Evolutionary conservation across 2,329 filamentous ascomycete species (phyloP), one percentile per base, ranked within the genome.

Genomic region (Shiraia bambusicola): DNA sequence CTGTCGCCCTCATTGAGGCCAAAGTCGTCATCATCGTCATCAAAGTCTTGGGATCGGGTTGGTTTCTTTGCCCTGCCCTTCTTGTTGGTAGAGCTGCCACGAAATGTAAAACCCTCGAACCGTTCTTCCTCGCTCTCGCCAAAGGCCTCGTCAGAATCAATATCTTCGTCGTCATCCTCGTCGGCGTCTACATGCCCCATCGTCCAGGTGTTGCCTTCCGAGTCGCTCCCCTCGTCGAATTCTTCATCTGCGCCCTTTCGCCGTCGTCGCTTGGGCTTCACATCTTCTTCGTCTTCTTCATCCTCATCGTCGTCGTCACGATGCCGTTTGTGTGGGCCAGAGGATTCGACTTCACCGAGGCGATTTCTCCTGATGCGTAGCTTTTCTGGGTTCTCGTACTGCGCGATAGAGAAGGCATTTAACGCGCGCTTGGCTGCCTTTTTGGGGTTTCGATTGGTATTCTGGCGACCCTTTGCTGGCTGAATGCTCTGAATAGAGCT

Each of bases 51-150:
- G 28, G 47, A 54, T 41, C 59, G 51, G 33, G 63, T 65, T 33
- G 63, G 65, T 34, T 63, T 58, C 33, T 59, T 62, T 45, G 67
- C 70, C 58, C 75, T 74, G 50, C 75, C 75, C 54, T 73, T 69
- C 7, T 77, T 77, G 63, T 35, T 64, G 35, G 69, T 70, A 16
- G 76, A 76, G 52, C 77, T 81, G 24, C 82, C 83, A 25, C 81
- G 75, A 59, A 87, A 87, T 3, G 79, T 80, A 58, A 85, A 94
- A 9, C 83, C 87, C 50, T 89, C 82, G 52, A 95, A 94, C 49
- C 78, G 80, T 63, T 95, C 91, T 59, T 93, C 84, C 59, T 95
- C 91, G 58, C 88, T 93, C 52, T 88, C 84, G 3, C 89, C 88
- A 75, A 95, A 89, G 2, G 92, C 91, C 59, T 94, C 88, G 63